Evolutionary conservation across 352 stramenopile species (phyloP).

Genomic region (Phytopythium montanum): DNA sequence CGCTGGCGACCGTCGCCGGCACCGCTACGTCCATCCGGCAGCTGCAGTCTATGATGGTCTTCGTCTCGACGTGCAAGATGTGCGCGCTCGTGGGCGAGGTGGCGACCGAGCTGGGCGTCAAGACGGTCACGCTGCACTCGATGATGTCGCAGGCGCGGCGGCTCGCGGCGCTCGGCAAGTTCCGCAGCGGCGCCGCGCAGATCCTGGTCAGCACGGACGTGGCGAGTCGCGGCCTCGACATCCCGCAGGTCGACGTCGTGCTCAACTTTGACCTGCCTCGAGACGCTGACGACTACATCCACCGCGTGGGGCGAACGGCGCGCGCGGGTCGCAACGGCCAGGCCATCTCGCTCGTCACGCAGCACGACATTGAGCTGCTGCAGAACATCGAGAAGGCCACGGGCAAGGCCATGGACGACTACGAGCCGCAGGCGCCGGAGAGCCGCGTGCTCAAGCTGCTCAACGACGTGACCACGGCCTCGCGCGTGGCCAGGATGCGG

Average conservation of each 20-base stretch:
- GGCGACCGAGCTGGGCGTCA: constrained; percentile 88
- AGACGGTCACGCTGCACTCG: constrained; percentile 95
- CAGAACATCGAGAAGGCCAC: constrained; percentile 94
- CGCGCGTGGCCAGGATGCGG: constrained; percentile 92
- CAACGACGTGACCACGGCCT: constrained; percentile 94
- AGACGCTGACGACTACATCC: constrained; percentile 96
- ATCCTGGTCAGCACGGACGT: constrained; percentile 98
- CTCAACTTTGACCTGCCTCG: constrained; percentile 97
- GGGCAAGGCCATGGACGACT: constrained; percentile 91
- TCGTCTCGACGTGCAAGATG: constrained; percentile 96
- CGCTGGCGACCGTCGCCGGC: constrained; percentile 10
- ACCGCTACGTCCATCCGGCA: constrained; percentile 23
- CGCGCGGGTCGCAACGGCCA: constrained; percentile 88
- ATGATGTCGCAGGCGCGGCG: constrained; percentile 94
- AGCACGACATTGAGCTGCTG: constrained; percentile 93
- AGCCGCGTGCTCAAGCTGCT: constrained; percentile 94
- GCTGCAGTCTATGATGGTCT: constrained; percentile 93
- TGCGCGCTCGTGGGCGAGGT: constrained; percentile 94
- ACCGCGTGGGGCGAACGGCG: constrained; percentile 95
- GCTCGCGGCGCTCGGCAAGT: constrained; percentile 95
- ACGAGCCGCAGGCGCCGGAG: constrained; percentile 71
- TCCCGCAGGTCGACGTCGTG: constrained; percentile 95
- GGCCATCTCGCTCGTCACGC: constrained; percentile 94
- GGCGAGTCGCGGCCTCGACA: constrained; percentile 95
- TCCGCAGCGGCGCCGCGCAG: constrained; percentile 91